Conservation (phyloP, 164 flowering plant species). For the Amborella trichopoda region DNA sequence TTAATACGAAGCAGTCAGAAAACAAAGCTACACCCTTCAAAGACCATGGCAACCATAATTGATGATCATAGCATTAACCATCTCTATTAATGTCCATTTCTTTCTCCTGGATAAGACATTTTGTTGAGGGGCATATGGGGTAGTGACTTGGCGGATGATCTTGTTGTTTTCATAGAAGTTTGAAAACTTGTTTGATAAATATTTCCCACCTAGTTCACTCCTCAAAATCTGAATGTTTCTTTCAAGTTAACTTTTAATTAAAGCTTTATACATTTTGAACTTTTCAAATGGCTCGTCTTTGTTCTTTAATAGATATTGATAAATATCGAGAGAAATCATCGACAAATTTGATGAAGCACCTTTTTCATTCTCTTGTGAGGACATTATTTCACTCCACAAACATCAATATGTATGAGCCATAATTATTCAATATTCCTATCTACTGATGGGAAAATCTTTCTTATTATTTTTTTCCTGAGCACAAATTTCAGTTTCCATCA, state of each 20-base stretch:
- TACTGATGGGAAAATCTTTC: background rate
- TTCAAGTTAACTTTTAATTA: background rate
- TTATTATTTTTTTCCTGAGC: background rate
- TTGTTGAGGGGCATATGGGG: conserved; percentile 1
- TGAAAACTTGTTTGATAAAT: background rate
- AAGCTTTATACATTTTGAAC: background rate
- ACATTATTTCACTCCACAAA: no score
- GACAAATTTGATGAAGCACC: no score
- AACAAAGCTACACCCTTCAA: background rate
- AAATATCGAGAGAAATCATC: background rate
- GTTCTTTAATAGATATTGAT: background rate
- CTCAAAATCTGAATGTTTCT: background rate
- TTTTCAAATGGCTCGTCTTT: background rate
- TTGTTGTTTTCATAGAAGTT: background rate
- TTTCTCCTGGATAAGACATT: conserved; percentile 2
- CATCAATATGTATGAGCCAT: background rate
- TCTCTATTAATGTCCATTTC: background rate
- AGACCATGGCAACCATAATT: background rate
- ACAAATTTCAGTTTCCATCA: conserved; percentile 1
- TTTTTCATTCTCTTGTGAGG: no score
- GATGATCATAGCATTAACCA: conserved; percentile 1
- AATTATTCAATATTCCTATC: background rate
- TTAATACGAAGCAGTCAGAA: no score
- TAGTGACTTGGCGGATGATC: background rate
- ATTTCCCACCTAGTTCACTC: background rate